Conservation (phyloP, 495 filamentous ascomycete genomes). For the Pyrenula massariospora region DNA sequence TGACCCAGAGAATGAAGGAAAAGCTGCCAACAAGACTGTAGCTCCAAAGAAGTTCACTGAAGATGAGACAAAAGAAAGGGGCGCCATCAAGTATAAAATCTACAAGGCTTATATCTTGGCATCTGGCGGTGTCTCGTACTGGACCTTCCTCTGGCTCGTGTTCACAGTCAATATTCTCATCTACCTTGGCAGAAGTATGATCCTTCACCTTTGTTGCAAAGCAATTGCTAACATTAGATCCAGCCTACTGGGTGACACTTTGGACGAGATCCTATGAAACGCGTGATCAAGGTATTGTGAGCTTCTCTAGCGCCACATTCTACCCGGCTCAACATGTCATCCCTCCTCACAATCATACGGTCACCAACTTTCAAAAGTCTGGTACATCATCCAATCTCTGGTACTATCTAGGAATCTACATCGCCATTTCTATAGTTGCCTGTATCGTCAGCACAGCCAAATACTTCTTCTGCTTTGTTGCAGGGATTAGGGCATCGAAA, state of each 20-base stretch:
- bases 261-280: constrained; percentile 42
- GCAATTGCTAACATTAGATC: constrained; percentile 4
- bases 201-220: constrained; percentile 1
- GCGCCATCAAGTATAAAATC: constrained; percentile 47
- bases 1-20: constrained; percentile 15
- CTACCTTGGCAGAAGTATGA: constrained; percentile 32
- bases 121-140: constrained; percentile 53
- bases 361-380: background rate
- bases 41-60: constrained; percentile 58
- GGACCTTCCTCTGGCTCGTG: constrained; percentile 39
- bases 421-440: constrained; percentile 42
- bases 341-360: background rate
- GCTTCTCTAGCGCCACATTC: background rate
- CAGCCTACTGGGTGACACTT: constrained; percentile 58
- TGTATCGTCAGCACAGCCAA: constrained; percentile 45
- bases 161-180: constrained; percentile 40
- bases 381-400: constrained; percentile 15
- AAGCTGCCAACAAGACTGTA: constrained; percentile 28
- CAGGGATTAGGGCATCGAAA: constrained; percentile 51
- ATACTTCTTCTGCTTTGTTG: constrained; percentile 44
- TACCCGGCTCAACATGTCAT: background rate
- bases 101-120: constrained; percentile 54
- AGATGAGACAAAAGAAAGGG: constrained; percentile 58
- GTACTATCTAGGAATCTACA: constrained; percentile 60
- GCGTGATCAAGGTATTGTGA: background rate